Base-by-base conservation (phyloP, 345 rosid species). In the Excoecaria cochinchinensis region DNA sequence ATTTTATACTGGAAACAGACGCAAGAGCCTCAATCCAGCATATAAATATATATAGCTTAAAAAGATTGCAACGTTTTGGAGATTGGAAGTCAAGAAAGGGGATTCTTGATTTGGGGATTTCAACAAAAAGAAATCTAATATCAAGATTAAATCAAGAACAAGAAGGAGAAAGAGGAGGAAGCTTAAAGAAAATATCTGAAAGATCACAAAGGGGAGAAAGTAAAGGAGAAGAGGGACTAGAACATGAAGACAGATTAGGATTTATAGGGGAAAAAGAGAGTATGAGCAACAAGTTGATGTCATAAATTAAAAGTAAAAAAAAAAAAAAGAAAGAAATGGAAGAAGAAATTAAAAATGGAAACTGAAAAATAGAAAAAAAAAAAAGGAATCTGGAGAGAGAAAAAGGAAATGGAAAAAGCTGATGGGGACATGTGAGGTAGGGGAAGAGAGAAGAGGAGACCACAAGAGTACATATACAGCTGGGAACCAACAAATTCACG, bases 341-440 rank as follows among this genome's bases (percentile, higher is more conserved):
- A 3, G 42, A 8, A 7, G n/a, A 5, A 19, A 71, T 17, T 39
- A 17, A 73, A 47, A 5, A 61, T 36, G n/a, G 4, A 22, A 36
- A 56, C 38, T 4, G 52, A 24, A 31, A 17, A 25, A 31, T 46
- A 36, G 19, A 12, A 6, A 44, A 5, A 44, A 44, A 69, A 47
- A 36, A 31, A 44, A 1, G 86, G 83, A 78, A 85, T 83, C 77
- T 78, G 19, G 48, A 44, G 48, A 31, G 31, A 31, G 36, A 58
- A 67, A 68, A 4, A 24, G 12, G n/a, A 81, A 70, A 16, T 69
- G 69, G 9, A 76, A 84, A 83, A 74, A 46, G 65, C 82, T 61
- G 81, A 85, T 83, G 76, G 85, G 74, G 83, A 86, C 89, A 88
- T 82, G 88, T 85, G 91, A 71, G 84, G 83, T 66, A 44, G 64